Conservation (phyloP, 2,329 filamentous ascomycete genomes). For the Pestalotiopsis sp. region DNA sequence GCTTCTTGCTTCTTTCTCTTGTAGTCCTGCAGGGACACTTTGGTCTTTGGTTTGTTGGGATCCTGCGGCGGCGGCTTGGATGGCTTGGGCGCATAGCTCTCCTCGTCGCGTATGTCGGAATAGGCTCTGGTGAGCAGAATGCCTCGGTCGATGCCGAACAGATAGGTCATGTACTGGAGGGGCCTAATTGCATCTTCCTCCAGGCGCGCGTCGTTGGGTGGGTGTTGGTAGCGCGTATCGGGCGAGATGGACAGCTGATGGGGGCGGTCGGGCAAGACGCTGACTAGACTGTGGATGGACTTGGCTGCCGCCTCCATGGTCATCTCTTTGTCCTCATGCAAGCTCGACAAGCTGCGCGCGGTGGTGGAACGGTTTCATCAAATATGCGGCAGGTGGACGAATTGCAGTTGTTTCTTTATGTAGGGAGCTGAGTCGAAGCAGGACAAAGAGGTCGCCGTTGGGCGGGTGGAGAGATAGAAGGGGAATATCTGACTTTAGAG, state of each 20-base stretch:
- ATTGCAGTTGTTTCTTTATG: conserved; percentile 1
- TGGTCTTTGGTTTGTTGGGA: conserved; percentile 49
- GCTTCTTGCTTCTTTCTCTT: conserved; percentile 51
- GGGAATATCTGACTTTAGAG: conserved; percentile 18
- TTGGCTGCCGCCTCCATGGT: conserved; percentile 62
- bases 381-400: conserved; percentile 17
- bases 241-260: conserved; percentile 55
- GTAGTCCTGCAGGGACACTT: conserved; percentile 62
- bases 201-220: conserved; percentile 39
- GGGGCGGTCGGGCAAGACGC: conserved; percentile 53
- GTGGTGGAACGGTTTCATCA: conserved; percentile 28
- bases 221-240: conserved; percentile 49
- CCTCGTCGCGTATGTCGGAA: conserved; percentile 59
- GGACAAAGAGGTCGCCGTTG: conserved; percentile 7
- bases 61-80: conserved; percentile 25
- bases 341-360: conserved; percentile 34
- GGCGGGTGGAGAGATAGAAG: conserved; percentile 15
- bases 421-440: not conserved
- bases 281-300: conserved; percentile 55
- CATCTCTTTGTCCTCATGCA: conserved; percentile 32
- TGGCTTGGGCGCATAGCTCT: conserved; percentile 32
- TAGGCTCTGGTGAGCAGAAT: conserved; percentile 58
- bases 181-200: conserved; percentile 53
- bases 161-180: conserved; percentile 60
- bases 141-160: conserved; percentile 61